These are phyloP conservation scores for Acanthamoeba culbertsoni DNA, from an alignment of 208 protist genomes.

Conservation along the genomic window DNA sequence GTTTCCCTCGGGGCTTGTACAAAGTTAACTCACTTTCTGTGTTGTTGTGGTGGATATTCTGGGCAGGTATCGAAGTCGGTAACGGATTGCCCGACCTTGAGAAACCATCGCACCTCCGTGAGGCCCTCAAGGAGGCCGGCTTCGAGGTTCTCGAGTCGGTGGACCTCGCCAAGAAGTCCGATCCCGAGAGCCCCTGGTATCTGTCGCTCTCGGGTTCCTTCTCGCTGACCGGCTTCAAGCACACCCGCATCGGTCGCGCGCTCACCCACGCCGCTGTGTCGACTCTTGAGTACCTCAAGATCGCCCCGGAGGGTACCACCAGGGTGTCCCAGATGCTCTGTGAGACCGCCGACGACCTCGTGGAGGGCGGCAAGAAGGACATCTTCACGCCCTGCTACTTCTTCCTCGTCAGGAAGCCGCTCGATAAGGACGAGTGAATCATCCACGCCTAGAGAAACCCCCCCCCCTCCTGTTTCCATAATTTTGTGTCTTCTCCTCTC, in stretches of 20 bases:
- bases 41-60: neutral
- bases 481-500: no score
- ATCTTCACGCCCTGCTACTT: slow-evolving; percentile 94
- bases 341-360: slow-evolving; percentile 89
- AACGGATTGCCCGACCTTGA: slow-evolving; percentile 92
- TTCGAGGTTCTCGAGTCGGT: slow-evolving; percentile 89
- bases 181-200: slow-evolving; percentile 86
- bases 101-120: slow-evolving; percentile 82
- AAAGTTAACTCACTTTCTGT: neutral
- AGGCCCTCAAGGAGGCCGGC: slow-evolving; percentile 90
- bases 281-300: slow-evolving; percentile 83
- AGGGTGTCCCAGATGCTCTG: slow-evolving; percentile 90
- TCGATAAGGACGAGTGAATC: neutral
- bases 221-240: slow-evolving; percentile 78
- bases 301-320: slow-evolving; percentile 80
- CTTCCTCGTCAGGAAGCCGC: slow-evolving; percentile 89
- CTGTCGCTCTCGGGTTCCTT: slow-evolving; percentile 85
- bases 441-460: no score
- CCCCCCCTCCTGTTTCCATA: no score
- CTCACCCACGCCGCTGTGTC: slow-evolving; percentile 87
- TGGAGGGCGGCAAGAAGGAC: slow-evolving; percentile 84
- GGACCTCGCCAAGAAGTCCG: slow-evolving; percentile 85
- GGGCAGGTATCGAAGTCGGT: slow-evolving; percentile 90
- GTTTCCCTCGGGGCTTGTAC: neutral
- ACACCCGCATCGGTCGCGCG: slow-evolving; percentile 87